Evolutionary conservation across 805 yeast species (phyloP), one percentile per base, ranked within the genome.

Genomic region (Kuraishia ogatae): DNA sequence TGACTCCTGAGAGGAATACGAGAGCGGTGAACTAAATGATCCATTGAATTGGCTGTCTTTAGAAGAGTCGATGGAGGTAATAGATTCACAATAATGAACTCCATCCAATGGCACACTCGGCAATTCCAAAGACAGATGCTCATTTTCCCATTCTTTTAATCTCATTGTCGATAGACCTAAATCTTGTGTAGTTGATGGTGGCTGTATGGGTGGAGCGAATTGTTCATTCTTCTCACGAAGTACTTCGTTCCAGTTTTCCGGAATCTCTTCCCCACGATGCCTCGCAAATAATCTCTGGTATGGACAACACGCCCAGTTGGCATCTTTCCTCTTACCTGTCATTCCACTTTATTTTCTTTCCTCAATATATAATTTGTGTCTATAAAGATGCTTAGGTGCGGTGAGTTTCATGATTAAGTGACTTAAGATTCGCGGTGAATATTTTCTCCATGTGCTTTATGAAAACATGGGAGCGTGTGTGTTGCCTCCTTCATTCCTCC

Each of bases 281-380:
- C 48, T 22, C 8, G 66, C 66, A 48, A 63, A 63, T 50, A 49
- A 62, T 8, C 66, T 57, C 50, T 63, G 66, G 51, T 63, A 63
- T 5, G 66, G 66, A 55, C 64, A 64, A 24, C 58, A 60, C 2
- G 61, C 62, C 66, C 66, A 63, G n/a, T 23, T 35, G 10, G 57
- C 59, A 11, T 47, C 47, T 11, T 58, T 57, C n/a, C 13, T 22
- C 15, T 17, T 53, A 48, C 19, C 60, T 46, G 21, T 61, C 54
- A 29, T 51, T 58, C 23, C 46, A 20, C 39, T 19, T 23, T 10
- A 22, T 20, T n/a, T 8, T 23, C n/a, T 8, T 21, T 22, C 39
- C 24, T 28, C 2, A 20, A 20, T 26, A 26, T 26, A 10, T 26
- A 5, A 26, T 5, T 26, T 26, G 10, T 26, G 29, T 26, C 29